phyloP scores from a whole-genome alignment of 805 yeast genomes.

The Geotrichum ghanense region DNA sequence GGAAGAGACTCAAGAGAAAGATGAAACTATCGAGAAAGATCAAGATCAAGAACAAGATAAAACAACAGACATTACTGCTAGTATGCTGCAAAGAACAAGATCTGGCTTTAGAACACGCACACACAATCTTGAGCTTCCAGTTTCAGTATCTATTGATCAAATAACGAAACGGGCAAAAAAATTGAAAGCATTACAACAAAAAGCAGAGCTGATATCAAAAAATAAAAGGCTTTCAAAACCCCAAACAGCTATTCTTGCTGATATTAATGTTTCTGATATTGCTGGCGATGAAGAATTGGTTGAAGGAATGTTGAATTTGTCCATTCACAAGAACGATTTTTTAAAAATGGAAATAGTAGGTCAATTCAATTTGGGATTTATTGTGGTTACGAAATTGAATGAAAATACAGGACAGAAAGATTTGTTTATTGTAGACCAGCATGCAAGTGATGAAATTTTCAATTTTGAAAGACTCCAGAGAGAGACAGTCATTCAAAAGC shows the following conservation, averaged over 20 bases:
- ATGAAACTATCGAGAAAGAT: constrained; percentile 6
- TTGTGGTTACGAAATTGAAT: constrained; percentile 46
- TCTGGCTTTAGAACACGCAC: constrained; percentile 9
- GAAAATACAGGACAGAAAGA: constrained; percentile 29
- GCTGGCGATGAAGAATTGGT: constrained; percentile 29
- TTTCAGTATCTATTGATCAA: constrained; percentile 11
- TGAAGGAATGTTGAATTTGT: constrained; percentile 46
- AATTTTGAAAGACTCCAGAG: constrained; percentile 67
- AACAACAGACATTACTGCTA: constrained; percentile 2
- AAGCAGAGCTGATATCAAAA: constrained; percentile 13
- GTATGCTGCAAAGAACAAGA: neutral
- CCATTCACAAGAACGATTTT: constrained; percentile 65
- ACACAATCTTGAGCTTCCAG: constrained; percentile 7
- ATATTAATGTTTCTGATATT: constrained; percentile 3
- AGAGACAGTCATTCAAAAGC: constrained; percentile 48
- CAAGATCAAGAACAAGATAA: constrained; percentile 4
- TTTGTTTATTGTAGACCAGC: constrained; percentile 87
- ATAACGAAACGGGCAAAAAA: constrained; percentile 5
- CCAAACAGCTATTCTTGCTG: constrained; percentile 3
- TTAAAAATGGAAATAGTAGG: constrained; percentile 70
- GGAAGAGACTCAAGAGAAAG: constrained; percentile 7
- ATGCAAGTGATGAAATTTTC: constrained; percentile 92
- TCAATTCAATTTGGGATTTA: constrained; percentile 91
- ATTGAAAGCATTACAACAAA: constrained; percentile 5
- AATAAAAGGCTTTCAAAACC: constrained; percentile 6